Conservation (phyloP, 148 eudicot genomes). For the Arbutus unedo region DNA sequence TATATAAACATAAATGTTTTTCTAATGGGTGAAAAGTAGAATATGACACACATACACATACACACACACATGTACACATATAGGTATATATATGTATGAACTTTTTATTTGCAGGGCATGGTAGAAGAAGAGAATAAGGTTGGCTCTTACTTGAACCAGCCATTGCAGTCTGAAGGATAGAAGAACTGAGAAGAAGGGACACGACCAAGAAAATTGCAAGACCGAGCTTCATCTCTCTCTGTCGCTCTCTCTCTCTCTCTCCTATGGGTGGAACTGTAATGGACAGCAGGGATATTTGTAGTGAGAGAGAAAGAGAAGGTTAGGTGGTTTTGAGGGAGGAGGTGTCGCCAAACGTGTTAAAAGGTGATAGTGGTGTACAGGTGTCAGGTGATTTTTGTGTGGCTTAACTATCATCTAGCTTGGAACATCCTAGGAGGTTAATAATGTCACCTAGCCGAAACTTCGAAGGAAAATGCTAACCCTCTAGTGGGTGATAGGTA, state of each 20-base stretch:
- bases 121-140: neutral
- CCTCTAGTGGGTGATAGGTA: too few species aligned
- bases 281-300: neutral
- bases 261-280: neutral
- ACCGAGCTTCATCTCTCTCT: constrained; percentile 32
- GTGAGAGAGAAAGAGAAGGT: neutral
- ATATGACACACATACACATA: too few species aligned
- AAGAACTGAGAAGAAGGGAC: constrained; percentile 24
- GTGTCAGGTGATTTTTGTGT: constrained; percentile 11
- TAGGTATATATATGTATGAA: neutral
- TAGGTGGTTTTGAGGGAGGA: too few species aligned
- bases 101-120: neutral
- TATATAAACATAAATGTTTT: too few species aligned
- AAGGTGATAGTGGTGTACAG: neutral
- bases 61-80: too few species aligned
- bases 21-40: too few species aligned
- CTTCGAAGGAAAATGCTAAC: too few species aligned
- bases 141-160: constrained; percentile 13
- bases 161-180: constrained; percentile 29
- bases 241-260: constrained; percentile 4
- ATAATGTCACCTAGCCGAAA: neutral
- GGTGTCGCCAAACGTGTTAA: neutral
- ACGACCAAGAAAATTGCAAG: constrained; percentile 26
- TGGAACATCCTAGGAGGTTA: neutral
- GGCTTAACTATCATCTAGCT: neutral